Evolutionary conservation across 371 early-diverging fungal species (phyloP).

Genomic region (Dipsacomyces acuminosporus): DNA sequence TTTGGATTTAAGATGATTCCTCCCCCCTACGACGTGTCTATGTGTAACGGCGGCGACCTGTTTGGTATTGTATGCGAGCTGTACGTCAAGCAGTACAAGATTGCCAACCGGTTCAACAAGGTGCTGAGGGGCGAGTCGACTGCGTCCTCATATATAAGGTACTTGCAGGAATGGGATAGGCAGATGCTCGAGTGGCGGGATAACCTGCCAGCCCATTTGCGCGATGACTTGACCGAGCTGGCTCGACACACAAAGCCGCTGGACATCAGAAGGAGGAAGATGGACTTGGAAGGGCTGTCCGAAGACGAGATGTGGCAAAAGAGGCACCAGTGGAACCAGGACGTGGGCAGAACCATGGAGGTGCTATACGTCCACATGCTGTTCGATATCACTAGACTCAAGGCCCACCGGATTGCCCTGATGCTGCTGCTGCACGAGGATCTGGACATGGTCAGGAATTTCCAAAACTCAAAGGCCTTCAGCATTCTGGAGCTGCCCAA

Average conservation of each 20-base stretch:
- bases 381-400: constrained; percentile 38
- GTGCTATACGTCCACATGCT: constrained; percentile 43
- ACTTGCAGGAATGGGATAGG: constrained; percentile 45
- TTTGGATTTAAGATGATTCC: constrained; percentile 36
- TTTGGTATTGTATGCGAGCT: constrained; percentile 32
- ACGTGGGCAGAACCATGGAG: constrained; percentile 36
- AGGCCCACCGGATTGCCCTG: constrained; percentile 41
- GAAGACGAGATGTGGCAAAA: constrained; percentile 45
- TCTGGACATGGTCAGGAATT: constrained; percentile 45
- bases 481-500: constrained; percentile 23
- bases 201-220: constrained; percentile 24
- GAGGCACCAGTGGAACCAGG: constrained; percentile 45
- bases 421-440: constrained; percentile 41
- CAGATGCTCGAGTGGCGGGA: constrained; percentile 45
- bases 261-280: constrained; percentile 30
- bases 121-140: constrained; percentile 40
- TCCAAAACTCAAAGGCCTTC: constrained; percentile 38
- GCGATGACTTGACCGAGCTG: constrained; percentile 22
- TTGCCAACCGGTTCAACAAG: constrained; percentile 41
- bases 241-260: constrained; percentile 41
- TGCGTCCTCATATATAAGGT: constrained; percentile 26
- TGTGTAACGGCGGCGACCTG: constrained; percentile 22
- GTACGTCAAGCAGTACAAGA: constrained; percentile 38
- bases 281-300: constrained; percentile 37
- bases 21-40: constrained; percentile 19